Evolutionary conservation across 345 rosid species (phyloP), one percentile per base, ranked within the genome.

Genomic region (Draba incana): DNA sequence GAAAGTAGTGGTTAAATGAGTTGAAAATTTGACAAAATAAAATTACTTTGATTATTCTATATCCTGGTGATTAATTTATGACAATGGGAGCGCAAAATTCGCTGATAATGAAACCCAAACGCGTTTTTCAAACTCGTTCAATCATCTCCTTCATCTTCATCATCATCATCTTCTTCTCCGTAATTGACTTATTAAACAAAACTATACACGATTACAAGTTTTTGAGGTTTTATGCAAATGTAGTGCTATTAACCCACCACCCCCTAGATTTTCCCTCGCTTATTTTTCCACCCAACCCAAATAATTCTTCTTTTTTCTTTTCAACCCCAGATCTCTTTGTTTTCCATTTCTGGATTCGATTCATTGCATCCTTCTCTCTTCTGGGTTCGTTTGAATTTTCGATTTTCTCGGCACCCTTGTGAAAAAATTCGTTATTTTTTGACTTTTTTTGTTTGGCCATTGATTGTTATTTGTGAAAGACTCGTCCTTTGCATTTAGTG

Each of bases 51-150:
- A 64, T 65, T 48, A 48, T 56, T 30, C 27, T 6, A 39, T 64
- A 2, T 30, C n/a, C 39, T 63, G 51, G 24, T 20, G 62, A 43
- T 51, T 31, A 52, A 25, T 66, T 53, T 43, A 37, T 20, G 78
- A 74, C 63, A 68, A 74, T 2, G 42, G 27, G 73, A 16, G 38
- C 51, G 68, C 73, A 74, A 61, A 45, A 23, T 27, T 46, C 72
- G 72, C 27, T 66, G 55, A 55, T 43, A 48, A 67, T 33, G 35
- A 74, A 74, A 59, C 44, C 38, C 68, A 48, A 56, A 68, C 70
- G 67, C 72, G 77, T 50, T 65, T 49, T 58, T 58, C 70, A 65
- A 57, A 50, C 69, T 43, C 44, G 4, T 57, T 74, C 15, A 35
- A 61, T 68, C 69, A 59, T 53, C 63, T 27, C 52, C 72, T 66